phyloP scores from a whole-genome alignment of 345 rosid genomes.

The Trapa incisa region DNA sequence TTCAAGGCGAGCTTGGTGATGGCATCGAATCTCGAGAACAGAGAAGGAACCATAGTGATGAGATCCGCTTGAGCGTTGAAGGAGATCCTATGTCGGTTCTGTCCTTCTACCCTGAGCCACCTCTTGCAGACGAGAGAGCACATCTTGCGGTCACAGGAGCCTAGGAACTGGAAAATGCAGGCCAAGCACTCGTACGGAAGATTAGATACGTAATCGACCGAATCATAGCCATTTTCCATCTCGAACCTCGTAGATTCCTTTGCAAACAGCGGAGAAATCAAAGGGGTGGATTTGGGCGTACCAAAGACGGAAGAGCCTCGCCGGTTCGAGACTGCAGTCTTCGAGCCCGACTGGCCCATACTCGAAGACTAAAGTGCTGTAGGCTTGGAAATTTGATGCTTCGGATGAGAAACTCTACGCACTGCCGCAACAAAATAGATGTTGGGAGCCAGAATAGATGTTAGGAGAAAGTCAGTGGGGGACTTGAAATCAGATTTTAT shows the following conservation, averaged over 20 bases:
- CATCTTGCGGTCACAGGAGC: conserved; percentile 44
- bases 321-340: conserved; percentile 32
- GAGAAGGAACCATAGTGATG: conserved; percentile 24
- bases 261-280: conserved; percentile 18
- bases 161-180: conserved; percentile 53
- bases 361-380: conserved; percentile 7
- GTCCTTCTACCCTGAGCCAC: conserved; percentile 70
- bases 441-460: background rate
- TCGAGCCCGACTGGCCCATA: conserved; percentile 76
- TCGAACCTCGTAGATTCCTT: conserved; percentile 14
- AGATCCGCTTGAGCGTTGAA: conserved; percentile 68
- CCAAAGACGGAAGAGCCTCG: conserved; percentile 14
- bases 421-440: background rate
- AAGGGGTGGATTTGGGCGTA: conserved; percentile 18
- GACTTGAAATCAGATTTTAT: conserved; percentile 31
- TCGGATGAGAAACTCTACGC: background rate
- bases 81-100: conserved; percentile 71
- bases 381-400: background rate
- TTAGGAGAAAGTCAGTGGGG: conserved; percentile 15
- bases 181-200: conserved; percentile 85
- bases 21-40: conserved; percentile 70
- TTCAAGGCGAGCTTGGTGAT: conserved; percentile 79
- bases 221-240: conserved; percentile 6
- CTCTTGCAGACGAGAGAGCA: conserved; percentile 68
- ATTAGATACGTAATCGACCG: conserved; percentile 38